Evolutionary conservation across 148 eudicot species (phyloP), one percentile per base, ranked within the genome.

Genomic region (Beta vulgaris): DNA sequence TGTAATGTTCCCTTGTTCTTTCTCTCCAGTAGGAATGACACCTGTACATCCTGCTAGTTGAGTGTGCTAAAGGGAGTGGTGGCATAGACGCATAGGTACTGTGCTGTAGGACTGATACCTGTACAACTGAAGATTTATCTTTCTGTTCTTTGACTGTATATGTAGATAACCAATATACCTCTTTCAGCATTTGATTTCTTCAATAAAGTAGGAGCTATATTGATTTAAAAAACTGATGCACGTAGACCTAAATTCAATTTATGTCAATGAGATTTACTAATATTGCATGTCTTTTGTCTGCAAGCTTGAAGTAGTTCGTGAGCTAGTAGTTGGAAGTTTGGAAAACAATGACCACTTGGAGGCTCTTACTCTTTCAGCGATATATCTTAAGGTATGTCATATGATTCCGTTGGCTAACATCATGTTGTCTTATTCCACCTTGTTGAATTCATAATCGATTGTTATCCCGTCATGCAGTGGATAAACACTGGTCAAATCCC

Each of bases 231-330:
- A 48, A 40, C 15, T 48, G 57, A 44, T 37, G 32, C 48, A 28
- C 11, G 44, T 57, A 7, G 9, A 59, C 43, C 6, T 35, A 18
- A 12, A 46, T 32, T 18, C 25, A 0, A 9, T 42, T 35, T 12
- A 39, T 36, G 44, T 62, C 69, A 12, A 48, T 68, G 26, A 44
- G 15, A 28, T 65, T 67, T 67, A 37, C 76, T 81, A 74, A 76
- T 43, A 73, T 66, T 70, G 78, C 69, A 37, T 65, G 43, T 77
- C 37, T 82, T 73, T 69, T 43, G 77, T 72, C 53, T 59, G 82
- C 84, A 86, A 95, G 99, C 97, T 95, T 81, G 99, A 92, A 84
- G 94, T 92, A 80, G 90, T 95, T 42, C 91, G 92, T 76, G 96
- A 95, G 71, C 85, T 92, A 44, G 66, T 95, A 15, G 86, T 74